Base-by-base conservation (phyloP, 2,329 filamentous ascomycete species). In the Colletotrichum cereale region DNA sequence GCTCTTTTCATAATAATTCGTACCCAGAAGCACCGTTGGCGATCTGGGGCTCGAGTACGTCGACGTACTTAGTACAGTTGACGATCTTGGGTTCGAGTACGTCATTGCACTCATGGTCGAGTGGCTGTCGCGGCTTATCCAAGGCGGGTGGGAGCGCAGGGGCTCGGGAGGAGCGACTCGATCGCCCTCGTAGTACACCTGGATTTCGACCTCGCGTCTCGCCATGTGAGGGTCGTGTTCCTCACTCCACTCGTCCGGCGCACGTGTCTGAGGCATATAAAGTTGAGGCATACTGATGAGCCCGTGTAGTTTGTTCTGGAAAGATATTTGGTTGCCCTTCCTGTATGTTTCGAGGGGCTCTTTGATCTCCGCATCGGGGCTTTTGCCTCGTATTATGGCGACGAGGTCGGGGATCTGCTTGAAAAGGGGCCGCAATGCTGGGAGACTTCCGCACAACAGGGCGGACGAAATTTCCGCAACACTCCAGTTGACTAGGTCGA, bases 391-490 rank as follows among this genome's bases (percentile, higher is more conserved):
- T 8, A 64, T 61, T 42, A 65, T 68, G 21, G 57, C 52, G 11
- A 68, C 29, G 38, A 62, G 31, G 34, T 53, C 60, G 3, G 65
- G 60, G 2, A 72, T 50, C 65, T 68, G 68, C 53, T 68, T 72
- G 52, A 72, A 68, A n/a, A 85, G 81, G 12, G 81, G 84, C 0
- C 83, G 84, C 2, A 78, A 82, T 34, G 82, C 79, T 10, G 79
- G 79, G 1, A 84, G 82, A 60, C 83, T 84, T 60, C 82, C 83
- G 4, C 79, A 84, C 36, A 79, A 79, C 21, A 85, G 82, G 2
- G 82, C 84, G 3, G 77, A 71, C 21, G 76, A 76, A 21, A 76
- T 74, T 68, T 81, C 79, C 52, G 80, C 77, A 14, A 75, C 64
- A n/a, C 76, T 78, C 79, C 79, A 81, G 26, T 77, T 76, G 1